Base-by-base conservation (phyloP, 208 protist species). In the Leishmania guyanensis region DNA sequence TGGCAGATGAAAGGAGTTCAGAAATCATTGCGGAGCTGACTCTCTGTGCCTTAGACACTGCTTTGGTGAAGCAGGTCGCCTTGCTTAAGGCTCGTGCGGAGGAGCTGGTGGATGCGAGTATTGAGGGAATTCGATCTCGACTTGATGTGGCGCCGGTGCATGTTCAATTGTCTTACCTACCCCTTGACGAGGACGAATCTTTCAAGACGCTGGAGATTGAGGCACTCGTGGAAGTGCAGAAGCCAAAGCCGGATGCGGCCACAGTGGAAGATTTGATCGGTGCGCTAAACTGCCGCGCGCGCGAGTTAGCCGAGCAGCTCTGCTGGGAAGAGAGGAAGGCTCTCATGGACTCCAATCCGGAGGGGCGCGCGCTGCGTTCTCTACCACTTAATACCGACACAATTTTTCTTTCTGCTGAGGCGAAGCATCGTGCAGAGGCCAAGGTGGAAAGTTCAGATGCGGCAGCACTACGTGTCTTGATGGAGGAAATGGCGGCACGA, bases 201-300 rank as follows among this genome's bases (percentile, higher is more conserved):
- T 89, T 93, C 81, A 84, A 87, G 54, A 58, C 84, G 53, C 48
- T 86, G 20, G 86, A 94, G 81, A 73, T 85, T 3, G 87, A 89
- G 75, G 84, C 80, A 0, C 65, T 86, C 1, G 56, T 75, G n/a
- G 75, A 78, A 53, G 51, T 88, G 29, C 76, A 79, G 62, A 88
- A 91, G 54, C 81, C 88, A 0, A 86, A 86, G 65, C 84, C 78
- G 71, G 82, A 85, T 74, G 81, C 70, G 29, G 75, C 77, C 5
- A 80, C 77, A n/a, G 39, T 91, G 29, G 54, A 72, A 14, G 80
- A 77, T 14, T 36, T 85, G 36, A 69, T 88, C 33, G 83, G 84
- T 17, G 81, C 86, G n/a, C 82, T 95, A 46, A 80, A 94, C 77
- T 62, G 75, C 6, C 88, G 89, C 10, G 85, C 84, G 3, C 82